A percentile compares a stretch with the other conserved stretches of the same genome.
Conservation (phyloP, 306 rosid species). For the Pterocarpus macrocarpus region DNA sequence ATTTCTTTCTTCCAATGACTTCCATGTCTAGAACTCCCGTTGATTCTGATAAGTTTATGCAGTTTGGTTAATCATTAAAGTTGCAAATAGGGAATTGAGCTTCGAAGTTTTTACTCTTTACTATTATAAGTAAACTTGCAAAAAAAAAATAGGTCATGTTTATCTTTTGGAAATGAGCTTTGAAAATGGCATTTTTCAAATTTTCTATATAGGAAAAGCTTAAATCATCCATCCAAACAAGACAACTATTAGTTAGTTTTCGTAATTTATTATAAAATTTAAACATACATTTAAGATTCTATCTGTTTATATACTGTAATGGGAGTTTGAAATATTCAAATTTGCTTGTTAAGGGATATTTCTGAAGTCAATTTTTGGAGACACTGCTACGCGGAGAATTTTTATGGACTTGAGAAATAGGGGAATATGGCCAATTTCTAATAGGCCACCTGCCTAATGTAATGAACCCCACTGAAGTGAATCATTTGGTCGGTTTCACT, state of each 20-base stretch:
- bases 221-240: not conserved
- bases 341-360: too few species aligned
- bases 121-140: not conserved
- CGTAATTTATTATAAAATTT: not conserved
- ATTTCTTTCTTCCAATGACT: not conserved
- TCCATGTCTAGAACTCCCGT: slow-evolving; percentile 21
- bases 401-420: not conserved
- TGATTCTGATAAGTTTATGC: slow-evolving; percentile 28
- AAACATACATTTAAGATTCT: not conserved
- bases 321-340: too few species aligned
- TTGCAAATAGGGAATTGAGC: slow-evolving; percentile 21
- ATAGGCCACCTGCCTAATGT: not conserved
- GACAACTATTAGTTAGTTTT: not conserved
- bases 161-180: not conserved
- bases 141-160: not conserved
- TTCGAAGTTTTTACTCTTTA: not conserved
- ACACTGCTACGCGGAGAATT: not conserved
- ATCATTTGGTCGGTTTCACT: not conserved
- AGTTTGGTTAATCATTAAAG: slow-evolving; percentile 35
- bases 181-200: not conserved
- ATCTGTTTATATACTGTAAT: not conserved
- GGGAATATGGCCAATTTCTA: not conserved
- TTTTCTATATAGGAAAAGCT: not conserved
- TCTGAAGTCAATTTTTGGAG: not conserved
- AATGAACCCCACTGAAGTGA: not conserved